Conservation (phyloP, 495 filamentous ascomycete species). For the Penicillium fimorum region DNA sequence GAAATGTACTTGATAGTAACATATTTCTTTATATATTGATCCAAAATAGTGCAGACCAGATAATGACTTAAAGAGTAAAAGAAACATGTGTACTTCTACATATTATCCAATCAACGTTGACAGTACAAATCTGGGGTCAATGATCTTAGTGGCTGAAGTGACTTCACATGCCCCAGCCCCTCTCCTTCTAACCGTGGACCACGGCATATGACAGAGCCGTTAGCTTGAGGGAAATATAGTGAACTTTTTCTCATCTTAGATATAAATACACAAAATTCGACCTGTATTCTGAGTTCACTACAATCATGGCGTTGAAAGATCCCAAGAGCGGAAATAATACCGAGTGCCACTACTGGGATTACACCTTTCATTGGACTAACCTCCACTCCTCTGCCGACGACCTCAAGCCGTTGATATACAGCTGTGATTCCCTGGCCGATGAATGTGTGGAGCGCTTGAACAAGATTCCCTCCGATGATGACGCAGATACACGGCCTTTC, state of each 20-base stretch:
- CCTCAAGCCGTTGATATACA: slow-evolving; percentile 56
- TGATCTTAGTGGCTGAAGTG: slow-evolving; percentile 2
- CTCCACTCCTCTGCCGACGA: slow-evolving; percentile 63
- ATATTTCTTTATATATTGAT: too few relatives aligned
- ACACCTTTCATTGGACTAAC: slow-evolving; percentile 68
- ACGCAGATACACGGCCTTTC: slow-evolving; percentile 19
- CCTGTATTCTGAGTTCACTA: neutral
- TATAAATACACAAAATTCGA: neutral
- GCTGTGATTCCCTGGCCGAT: slow-evolving; percentile 68
- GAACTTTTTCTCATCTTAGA: neutral
- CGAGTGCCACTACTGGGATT: slow-evolving; percentile 56
- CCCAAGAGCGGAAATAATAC: slow-evolving; percentile 21
- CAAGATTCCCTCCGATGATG: slow-evolving; percentile 40
- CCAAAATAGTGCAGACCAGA: too few relatives aligned
- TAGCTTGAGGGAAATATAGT: too few relatives aligned
- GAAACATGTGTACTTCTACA: too few relatives aligned
- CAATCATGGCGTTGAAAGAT: slow-evolving; percentile 19
- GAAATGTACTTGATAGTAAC: too few relatives aligned
- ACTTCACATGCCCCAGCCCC: slow-evolving; percentile 21
- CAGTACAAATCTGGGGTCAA: neutral
- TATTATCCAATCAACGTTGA: too few relatives aligned
- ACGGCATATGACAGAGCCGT: slow-evolving; percentile 4
- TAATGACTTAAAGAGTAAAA: too few relatives aligned
- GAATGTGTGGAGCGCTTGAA: slow-evolving; percentile 62
- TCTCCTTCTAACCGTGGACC: slow-evolving; percentile 26